Evolutionary conservation across 257 asterid species (phyloP).

Genomic region (Solanum bukasovii): DNA sequence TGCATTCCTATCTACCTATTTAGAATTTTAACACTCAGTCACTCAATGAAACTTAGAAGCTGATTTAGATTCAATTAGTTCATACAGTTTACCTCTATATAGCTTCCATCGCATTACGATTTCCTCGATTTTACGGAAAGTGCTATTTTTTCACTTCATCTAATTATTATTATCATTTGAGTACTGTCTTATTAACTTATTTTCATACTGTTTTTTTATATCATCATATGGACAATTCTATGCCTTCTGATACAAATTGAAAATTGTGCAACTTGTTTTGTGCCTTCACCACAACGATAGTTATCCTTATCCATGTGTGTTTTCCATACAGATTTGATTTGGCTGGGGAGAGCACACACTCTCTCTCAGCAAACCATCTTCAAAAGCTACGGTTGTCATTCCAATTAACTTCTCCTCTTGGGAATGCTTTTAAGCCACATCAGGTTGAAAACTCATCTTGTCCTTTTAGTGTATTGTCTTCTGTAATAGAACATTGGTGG

Average conservation of each 20-base stretch:
- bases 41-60: neutral
- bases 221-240: neutral
- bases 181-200: neutral
- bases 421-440: conserved; percentile 75
- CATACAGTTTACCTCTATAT: neutral
- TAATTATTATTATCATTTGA: neutral
- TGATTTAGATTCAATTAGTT: neutral
- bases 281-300: neutral
- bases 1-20: neutral
- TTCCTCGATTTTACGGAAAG: neutral
- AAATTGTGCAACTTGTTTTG: neutral
- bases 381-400: conserved; percentile 77
- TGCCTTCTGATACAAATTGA: neutral
- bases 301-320: neutral
- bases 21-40: neutral
- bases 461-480: neutral
- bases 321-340: conserved; percentile 44
- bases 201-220: neutral
- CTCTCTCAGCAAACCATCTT: conserved; percentile 90
- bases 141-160: neutral
- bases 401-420: conserved; percentile 61
- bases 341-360: conserved; percentile 34
- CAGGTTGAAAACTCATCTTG: conserved; percentile 45
- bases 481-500: neutral
- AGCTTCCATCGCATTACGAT: neutral